Base-by-base conservation (phyloP, 306 rosid genomes). In the Cotoneaster glaucophyllus region DNA sequence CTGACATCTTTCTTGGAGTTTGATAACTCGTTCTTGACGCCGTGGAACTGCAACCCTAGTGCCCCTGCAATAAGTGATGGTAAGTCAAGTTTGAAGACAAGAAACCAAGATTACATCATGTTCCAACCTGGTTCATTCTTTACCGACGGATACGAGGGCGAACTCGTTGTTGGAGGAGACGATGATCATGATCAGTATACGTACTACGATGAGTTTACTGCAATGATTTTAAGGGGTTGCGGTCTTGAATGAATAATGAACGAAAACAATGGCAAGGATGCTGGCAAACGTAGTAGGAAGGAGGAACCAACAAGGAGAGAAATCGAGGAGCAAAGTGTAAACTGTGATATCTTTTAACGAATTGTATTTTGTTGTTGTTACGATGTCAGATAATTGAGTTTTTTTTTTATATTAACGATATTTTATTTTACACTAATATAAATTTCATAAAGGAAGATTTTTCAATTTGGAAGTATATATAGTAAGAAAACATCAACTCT, bases 1-100 rank as follows among this genome's bases (percentile, higher is more conserved):
- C 74, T 82, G 4, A 74, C 83, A 13, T 78, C 83, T 3, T 82
- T 82, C 79, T 72, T 78, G 70, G 59, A 75, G 39, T 22, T 3
- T 19, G 80, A 78, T 39, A 2, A 11, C 24, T 78, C 83, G 8
- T 82, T 78, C 68, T 64, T 78, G 9, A 63, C 80, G 41, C 86
- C 80, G 0, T 75, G 85, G 76, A 37, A 32, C 75, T 74, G 80
- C 69, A 32, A 10, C 43, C 74, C 79, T 41, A 29, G 37, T 53
- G 54, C 72, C 6, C 11, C 64, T 26, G 18, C 54, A 48, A 48
- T 21, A 48, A 48, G 54, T 48, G 54, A 48, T 4, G 2, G 54
- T 48, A 48, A 48, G 15, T 15, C 21, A n/a, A 56, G 25, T 22
- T 48, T 48, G 13, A 19, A 37, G 39, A 48, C 54, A 15, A 18